Evolutionary conservation across 73 alveolate species (phyloP).

Genomic region (Stentor roeselii): DNA sequence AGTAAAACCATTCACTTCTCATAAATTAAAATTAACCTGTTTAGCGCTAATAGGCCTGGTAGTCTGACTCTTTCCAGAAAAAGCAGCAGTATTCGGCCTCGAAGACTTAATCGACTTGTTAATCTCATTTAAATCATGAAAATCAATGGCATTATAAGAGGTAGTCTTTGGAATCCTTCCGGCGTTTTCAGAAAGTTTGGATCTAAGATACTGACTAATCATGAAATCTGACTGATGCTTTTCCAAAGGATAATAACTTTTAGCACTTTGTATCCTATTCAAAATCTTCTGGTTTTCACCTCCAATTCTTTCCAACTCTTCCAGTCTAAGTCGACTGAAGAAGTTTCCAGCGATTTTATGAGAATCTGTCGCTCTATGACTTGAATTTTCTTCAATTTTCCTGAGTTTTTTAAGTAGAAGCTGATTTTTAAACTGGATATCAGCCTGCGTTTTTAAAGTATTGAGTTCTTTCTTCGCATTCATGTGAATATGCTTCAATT

Average conservation of each 20-base stretch:
- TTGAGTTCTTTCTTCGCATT: conserved; percentile 4
- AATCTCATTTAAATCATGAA: neutral
- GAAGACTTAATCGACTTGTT: neutral
- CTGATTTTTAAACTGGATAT: neutral
- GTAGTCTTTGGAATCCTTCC: conserved; percentile 1
- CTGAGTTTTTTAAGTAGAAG: neutral
- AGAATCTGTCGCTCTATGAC: neutral
- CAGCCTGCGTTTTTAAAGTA: neutral
- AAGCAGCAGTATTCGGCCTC: neutral
- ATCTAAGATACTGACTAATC: neutral
- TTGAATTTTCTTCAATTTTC: neutral
- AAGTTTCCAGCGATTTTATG: too few species aligned
- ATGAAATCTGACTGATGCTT: neutral
- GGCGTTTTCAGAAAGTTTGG: conserved; percentile 17
- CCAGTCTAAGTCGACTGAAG: neutral
- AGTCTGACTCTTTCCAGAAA: too few species aligned
- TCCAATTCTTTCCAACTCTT: neutral
- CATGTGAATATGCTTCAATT: neutral
- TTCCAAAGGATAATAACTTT: neutral
- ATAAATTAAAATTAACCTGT: neutral
- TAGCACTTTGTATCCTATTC: neutral
- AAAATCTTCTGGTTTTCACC: neutral
- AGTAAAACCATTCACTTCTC: too few species aligned
- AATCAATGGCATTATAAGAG: neutral
- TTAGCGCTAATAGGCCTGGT: neutral